Conservation (phyloP, 805 yeast genomes). For the Nakazawaea siamensis region DNA sequence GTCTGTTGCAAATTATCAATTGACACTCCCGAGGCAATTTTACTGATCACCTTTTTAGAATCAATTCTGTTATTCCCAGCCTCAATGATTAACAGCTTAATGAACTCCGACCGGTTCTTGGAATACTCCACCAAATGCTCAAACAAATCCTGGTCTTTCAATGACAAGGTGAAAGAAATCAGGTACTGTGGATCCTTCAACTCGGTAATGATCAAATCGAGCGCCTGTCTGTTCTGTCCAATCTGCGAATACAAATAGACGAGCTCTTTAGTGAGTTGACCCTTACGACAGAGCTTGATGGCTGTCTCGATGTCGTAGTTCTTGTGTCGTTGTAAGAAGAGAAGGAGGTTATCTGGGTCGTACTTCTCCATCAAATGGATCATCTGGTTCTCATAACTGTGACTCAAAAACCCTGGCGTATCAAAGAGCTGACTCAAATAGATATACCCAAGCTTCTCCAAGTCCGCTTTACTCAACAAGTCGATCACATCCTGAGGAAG, state of each 20-base stretch:
- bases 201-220: constrained; percentile 67
- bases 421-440: constrained; percentile 54
- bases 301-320: constrained; percentile 67
- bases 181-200: constrained; percentile 76
- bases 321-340: constrained; percentile 49
- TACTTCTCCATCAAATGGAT: constrained; percentile 58
- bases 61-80: constrained; percentile 53
- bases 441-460: constrained; percentile 49
- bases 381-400: constrained; percentile 58
- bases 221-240: constrained; percentile 73
- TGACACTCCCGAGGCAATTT: constrained; percentile 53
- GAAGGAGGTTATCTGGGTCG: constrained; percentile 45
- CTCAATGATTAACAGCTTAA: constrained; percentile 61
- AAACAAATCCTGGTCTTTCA: constrained; percentile 76
- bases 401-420: constrained; percentile 46
- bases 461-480: constrained; percentile 30
- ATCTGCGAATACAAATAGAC: constrained; percentile 76
- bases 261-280: constrained; percentile 55
- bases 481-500: constrained; percentile 42
- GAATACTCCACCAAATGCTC: constrained; percentile 64
- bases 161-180: constrained; percentile 62
- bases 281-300: constrained; percentile 50
- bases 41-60: constrained; percentile 59
- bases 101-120: constrained; percentile 64
- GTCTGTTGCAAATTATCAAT: constrained; percentile 61